Base-by-base conservation (phyloP, 2,329 filamentous ascomycete species). In the Colletotrichum sp. region DNA sequence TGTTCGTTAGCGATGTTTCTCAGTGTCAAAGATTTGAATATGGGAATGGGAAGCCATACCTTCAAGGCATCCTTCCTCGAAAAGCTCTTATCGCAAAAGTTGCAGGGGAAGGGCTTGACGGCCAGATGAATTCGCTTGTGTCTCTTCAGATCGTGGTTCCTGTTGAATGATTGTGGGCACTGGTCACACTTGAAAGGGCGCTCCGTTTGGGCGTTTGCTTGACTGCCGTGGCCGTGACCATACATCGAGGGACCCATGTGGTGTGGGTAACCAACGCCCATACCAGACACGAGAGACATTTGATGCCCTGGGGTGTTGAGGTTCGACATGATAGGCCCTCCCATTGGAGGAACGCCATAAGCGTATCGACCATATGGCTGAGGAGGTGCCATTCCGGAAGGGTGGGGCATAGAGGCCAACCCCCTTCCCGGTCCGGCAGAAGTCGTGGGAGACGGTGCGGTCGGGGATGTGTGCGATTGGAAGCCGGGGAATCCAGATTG, bases 41-140 rank as follows among this genome's bases (percentile, higher is more conserved):
- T 34, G 36, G 10, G 59, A 71, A n/a, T 12, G 16, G 18, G 24
- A 3, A 10, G 68, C 78, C 92, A 81, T 87, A 99, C 97, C 95
- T 99, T 99, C 34, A 99, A 88, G 12, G 97, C 97, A 85, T 99
- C 97, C 84, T 99, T 99, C 75, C 97, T 91, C 5, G 96, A 98
- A 82, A 99, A 99, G 83, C 95, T 97, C 90, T 99, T 99, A 77
- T 98, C 96, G 83, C 97, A 99, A 81, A 94, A 94, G 8, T 89
- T 92, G 84, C 97, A 99, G 0, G 96, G 96, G 84, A 96, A 99
- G 0, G 97, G 97, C 88, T 99, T 99, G 55, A 99, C 95, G 0
- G 96, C 95, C 74, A 99, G 86, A 84, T 99, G 97, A 75, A 99
- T 99, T 66, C 96, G 89, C 88, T 98, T 98, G 84, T 99, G 97